A percentile compares a stretch with the other conserved stretches of the same genome.
Conservation (phyloP, 73 alveolate species). For the Paramecium bursaria region DNA sequence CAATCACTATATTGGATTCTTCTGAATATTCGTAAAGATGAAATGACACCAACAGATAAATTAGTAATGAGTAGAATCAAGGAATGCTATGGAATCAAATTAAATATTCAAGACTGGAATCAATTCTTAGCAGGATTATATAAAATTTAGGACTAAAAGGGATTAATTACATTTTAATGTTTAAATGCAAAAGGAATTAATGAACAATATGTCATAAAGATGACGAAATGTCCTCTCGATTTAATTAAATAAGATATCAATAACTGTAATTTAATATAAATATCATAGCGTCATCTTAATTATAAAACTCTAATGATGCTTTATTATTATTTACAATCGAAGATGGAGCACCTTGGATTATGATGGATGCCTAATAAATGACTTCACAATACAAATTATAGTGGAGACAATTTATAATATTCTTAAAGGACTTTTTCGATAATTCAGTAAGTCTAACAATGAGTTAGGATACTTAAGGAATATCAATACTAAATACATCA, state of each 20-base stretch:
- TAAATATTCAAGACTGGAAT: conserved; percentile 78
- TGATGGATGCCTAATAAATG: conserved; percentile 57
- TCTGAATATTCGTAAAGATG: conserved; percentile 73
- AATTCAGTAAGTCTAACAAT: conserved; percentile 1
- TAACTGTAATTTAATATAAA: conserved; percentile 15
- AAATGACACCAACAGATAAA: conserved; percentile 85
- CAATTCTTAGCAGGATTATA: conserved; percentile 67
- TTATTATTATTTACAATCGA: conserved; percentile 49
- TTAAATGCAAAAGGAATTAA: conserved; percentile 25
- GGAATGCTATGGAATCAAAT: conserved; percentile 81
- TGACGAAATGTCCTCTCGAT: conserved; percentile 52
- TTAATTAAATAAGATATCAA: conserved; percentile 50
- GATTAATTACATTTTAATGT: conserved; percentile 50
- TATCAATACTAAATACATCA: conserved; percentile 10
- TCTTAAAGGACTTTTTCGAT: conserved; percentile 50
- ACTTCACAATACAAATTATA: background rate
- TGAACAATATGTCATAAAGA: conserved; percentile 24
- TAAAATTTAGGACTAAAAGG: conserved; percentile 47
- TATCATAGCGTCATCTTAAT: background rate
- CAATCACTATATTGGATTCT: conserved; percentile 75
- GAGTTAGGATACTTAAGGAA: conserved; percentile 30
- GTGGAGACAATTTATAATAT: conserved; percentile 37
- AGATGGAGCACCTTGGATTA: conserved; percentile 6
- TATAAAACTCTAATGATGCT: conserved; percentile 25
- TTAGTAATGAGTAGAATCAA: conserved; percentile 81